A percentile compares a stretch with the other conserved stretches of the same genome.
These are phyloP conservation scores for Entrophospora sp. DNA, from an alignment of 192 early-diverging fungal species.

Conservation along the genomic window DNA sequence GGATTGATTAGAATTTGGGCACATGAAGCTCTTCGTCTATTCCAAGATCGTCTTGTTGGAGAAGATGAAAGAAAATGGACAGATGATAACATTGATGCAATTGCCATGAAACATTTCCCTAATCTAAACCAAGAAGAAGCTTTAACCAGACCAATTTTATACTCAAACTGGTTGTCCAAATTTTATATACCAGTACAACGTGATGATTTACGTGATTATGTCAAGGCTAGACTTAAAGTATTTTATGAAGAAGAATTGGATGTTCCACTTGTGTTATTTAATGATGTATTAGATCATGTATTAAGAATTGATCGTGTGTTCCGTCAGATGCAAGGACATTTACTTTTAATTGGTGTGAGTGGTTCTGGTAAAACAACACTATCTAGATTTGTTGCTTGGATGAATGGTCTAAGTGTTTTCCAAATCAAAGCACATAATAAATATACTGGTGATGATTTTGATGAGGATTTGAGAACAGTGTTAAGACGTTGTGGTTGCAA, in stretches of 20 bases:
- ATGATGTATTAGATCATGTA: conserved; percentile 96
- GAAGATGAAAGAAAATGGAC: conserved; percentile 89
- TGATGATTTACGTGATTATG: conserved; percentile 85
- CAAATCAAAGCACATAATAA: conserved; percentile 98
- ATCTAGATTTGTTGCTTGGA: conserved; percentile 99
- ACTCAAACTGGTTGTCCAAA: conserved; percentile 96
- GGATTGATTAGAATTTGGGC: conserved; percentile 94
- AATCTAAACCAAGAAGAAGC: conserved; percentile 59
- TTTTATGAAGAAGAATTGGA: conserved; percentile 99
- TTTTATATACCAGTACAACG: conserved; percentile 83
- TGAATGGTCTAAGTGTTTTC: conserved; percentile 94
- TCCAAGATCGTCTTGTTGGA: conserved; percentile 95
- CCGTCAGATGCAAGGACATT: conserved; percentile 95
- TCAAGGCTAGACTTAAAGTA: conserved; percentile 86
- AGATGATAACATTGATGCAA: conserved; percentile 71
- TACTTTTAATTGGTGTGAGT: conserved; percentile 95
- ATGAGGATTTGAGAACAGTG: conserved; percentile 90
- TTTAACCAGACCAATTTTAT: conserved; percentile 84
- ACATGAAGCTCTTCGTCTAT: conserved; percentile 94
- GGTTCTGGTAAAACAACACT: conserved; percentile 97
- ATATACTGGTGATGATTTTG: conserved; percentile 94
- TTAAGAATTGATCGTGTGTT: conserved; percentile 97
- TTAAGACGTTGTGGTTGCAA: conserved; percentile 89
- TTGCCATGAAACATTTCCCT: conserved; percentile 85
- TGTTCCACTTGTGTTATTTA: conserved; percentile 91